A percentile compares a stretch with the other conserved stretches of the same genome.
Evolutionary conservation across 2,329 filamentous ascomycete genomes (phyloP).

Genomic region (Penicillium sclerotigenum): DNA sequence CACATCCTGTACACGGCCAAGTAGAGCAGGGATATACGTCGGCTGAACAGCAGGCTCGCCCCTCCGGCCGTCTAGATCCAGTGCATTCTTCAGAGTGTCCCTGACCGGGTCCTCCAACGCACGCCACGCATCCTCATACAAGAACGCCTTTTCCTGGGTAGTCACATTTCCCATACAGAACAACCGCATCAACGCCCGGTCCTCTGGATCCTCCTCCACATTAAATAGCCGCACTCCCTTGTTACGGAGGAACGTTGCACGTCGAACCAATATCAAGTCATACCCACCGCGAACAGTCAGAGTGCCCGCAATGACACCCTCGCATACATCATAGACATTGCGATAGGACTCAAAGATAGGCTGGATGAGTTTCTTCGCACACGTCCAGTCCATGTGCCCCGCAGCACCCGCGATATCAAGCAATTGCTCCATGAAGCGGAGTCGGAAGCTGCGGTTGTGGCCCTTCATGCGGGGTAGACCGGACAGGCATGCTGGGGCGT

Average conservation of each 20-base stretch:
- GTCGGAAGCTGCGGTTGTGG: constrained; percentile 7
- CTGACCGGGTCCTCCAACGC: constrained; percentile 2
- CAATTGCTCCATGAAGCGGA: constrained; percentile 18
- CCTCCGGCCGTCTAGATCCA: constrained; percentile 14
- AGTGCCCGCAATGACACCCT: constrained; percentile 11
- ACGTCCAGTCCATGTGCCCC: constrained; percentile 16
- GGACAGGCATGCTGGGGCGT: constrained; percentile 10
- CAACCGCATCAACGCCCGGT: constrained; percentile 12
- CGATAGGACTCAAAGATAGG: constrained; percentile 15
- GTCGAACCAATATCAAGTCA: constrained; percentile 13
- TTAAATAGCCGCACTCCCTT: constrained; percentile 1
- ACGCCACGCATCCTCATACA: constrained; percentile 10
- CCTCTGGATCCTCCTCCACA: not conserved
- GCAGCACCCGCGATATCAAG: constrained; percentile 15
- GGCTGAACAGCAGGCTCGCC: constrained; percentile 14
- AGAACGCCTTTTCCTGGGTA: constrained; percentile 4
- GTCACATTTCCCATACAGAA: constrained; percentile 17
- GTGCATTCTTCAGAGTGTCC: not conserved
- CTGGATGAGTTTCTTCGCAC: constrained; percentile 14
- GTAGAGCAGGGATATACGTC: constrained; percentile 16
- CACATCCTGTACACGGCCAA: constrained; percentile 2
- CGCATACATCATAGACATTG: constrained; percentile 16
- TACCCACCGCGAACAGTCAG: constrained; percentile 11
- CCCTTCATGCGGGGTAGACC: constrained; percentile 5
- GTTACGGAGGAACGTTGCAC: constrained; percentile 2